A percentile compares a stretch with the other conserved stretches of the same genome.
Evolutionary conservation across 257 asterid species (phyloP).

Genomic region (Solanum medicagineum): DNA sequence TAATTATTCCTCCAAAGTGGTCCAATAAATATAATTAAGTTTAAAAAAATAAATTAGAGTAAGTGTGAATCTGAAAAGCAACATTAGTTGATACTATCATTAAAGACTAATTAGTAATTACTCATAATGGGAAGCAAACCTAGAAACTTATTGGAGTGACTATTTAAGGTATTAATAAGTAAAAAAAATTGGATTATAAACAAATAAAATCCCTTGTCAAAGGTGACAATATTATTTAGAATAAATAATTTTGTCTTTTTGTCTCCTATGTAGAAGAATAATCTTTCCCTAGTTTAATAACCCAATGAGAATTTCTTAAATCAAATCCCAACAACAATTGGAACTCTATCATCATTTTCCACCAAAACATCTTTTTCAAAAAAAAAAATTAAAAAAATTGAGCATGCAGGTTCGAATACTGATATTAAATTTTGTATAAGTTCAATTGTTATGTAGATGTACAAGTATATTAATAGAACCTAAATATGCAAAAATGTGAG

Average conservation of each 20-base stretch:
- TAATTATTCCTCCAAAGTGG: not conserved
- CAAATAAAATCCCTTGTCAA: not conserved
- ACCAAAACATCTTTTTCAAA: not conserved
- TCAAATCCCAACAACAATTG: not conserved
- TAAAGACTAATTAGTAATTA: not conserved
- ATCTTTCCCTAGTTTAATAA: not conserved
- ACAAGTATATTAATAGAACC: not conserved
- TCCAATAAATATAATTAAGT: not conserved
- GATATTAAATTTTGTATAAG: not conserved
- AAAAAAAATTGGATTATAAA: not conserved
- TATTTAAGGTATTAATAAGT: not conserved
- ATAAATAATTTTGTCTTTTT: not conserved
- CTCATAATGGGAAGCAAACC: not conserved
- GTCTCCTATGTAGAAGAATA: slow-evolving; percentile 9
- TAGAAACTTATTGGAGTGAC: not conserved
- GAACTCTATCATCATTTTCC: not conserved
- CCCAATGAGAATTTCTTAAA: not conserved
- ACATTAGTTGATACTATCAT: not conserved
- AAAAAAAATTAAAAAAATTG: not conserved
- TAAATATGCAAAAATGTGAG: not conserved
- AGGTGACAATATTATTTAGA: not conserved
- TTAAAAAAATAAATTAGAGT: not conserved
- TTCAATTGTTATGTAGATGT: not conserved
- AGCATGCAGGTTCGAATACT: not conserved
- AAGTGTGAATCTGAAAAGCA: not conserved